Base-by-base conservation (phyloP, 192 early-diverging fungal species). In the Mortierella hygrophila region DNA sequence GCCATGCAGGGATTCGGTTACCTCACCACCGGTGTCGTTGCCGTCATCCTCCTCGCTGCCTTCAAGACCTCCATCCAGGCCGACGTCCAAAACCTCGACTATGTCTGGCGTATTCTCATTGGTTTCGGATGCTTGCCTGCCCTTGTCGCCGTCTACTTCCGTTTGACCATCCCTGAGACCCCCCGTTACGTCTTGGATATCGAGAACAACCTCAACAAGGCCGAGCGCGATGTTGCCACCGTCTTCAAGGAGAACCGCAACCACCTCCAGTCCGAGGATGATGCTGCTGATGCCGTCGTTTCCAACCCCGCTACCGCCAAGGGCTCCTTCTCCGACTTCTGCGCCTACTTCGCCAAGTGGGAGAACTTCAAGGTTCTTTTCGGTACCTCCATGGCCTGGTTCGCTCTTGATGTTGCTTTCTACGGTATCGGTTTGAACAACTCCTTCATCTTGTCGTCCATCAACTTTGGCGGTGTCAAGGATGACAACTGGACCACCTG, bases 1-100 rank as follows among this genome's bases (percentile, higher is more conserved):
- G 94, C 96, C 78, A 97, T 96, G 95, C 97, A 99, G 85, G 97
- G 97, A 72, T 92, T 99, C 75, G 97, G 97, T 77, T 97, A 96
- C 75, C 88, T 99, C 37, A 79, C 95, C 63, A 97, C 96, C 47
- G 92, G 94, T 47, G 91, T 97, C 46, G 93, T 97, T 70, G 92
- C 93, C 40, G 77, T 97, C n/a, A 90, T 94, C 68, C 86, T 95
- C 68, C 91, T 97, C 9, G 90, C 94, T n/a, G 92, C 91, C 81
- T 96, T 96, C 91, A 94, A 96, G 88, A 69, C 75, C 88, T 77
- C 87, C 81, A 94, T 99, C 82, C 88, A 90, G 57, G 89, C 76
- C 11, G 93, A 97, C 82, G 77, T 89, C n/a, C 75, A 89, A 63
- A 90, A 92, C 80, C 86, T 98, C 70, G 97, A 98, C 87, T 95